Evolutionary conservation across 1,139 yeast genomes (phyloP).

Genomic region (Diutina pseudorugosa): DNA sequence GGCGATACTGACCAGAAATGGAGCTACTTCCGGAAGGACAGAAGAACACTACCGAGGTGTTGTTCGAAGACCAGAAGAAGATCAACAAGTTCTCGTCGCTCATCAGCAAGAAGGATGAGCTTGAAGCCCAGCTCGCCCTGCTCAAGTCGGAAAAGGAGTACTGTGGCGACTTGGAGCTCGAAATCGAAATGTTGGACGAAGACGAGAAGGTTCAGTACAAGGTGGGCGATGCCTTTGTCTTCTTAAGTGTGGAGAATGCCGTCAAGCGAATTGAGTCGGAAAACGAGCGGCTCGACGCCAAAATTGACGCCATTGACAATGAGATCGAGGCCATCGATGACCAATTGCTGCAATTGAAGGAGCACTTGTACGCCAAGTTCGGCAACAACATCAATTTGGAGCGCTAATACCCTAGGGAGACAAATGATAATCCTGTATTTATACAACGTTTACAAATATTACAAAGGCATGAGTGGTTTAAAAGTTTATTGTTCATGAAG

Average conservation of each 20-base stretch:
- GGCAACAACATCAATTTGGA: conserved; percentile 87
- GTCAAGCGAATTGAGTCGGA: conserved; percentile 55
- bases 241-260: conserved; percentile 53
- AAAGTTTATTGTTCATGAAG: not conserved
- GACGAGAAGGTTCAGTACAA: conserved; percentile 58
- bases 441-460: not conserved
- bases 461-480: too few relatives aligned
- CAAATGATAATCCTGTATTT: not conserved
- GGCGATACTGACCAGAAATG: conserved; percentile 16
- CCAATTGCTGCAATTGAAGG: conserved; percentile 49
- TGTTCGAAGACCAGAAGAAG: conserved; percentile 80
- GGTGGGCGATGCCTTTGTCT: conserved; percentile 69
- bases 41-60: conserved; percentile 59
- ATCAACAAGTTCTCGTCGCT: conserved; percentile 83
- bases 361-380: conserved; percentile 72
- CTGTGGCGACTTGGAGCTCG: conserved; percentile 75
- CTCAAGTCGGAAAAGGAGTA: conserved; percentile 70
- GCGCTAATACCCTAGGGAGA: not conserved
- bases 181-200: conserved; percentile 76
- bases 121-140: conserved; percentile 36
- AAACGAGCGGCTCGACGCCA: conserved; percentile 34
- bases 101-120: conserved; percentile 53
- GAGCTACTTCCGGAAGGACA: conserved; percentile 57
- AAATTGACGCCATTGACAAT: conserved; percentile 34
- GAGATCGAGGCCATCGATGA: conserved; percentile 40